These are phyloP conservation scores for Rhynchospora tenuis DNA, from an alignment of 176 grass and related monocot genomes.

Conservation along the genomic window DNA sequence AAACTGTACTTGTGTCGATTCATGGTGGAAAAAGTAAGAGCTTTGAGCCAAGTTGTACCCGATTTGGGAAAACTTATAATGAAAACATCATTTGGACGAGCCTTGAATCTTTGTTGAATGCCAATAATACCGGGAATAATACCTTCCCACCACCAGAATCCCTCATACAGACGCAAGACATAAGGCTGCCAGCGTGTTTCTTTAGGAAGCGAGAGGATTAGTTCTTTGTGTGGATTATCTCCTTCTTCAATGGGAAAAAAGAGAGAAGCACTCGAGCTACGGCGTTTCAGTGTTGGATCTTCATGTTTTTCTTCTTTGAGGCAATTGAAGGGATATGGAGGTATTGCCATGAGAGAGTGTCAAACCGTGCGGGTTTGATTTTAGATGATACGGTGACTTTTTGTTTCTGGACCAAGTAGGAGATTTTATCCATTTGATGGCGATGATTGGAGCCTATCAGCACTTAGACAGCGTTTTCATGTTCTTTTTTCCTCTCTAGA, in stretches of 20 bases:
- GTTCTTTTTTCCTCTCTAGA: neutral
- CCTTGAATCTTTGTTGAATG: neutral
- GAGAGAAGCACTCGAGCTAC: neutral
- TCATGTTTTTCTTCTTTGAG: neutral
- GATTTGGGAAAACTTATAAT: neutral
- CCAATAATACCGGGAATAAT: neutral
- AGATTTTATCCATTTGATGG: neutral
- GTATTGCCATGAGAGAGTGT: neutral
- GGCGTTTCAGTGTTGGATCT: neutral
- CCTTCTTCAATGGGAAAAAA: no score
- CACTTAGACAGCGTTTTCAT: neutral
- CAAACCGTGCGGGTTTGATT: neutral
- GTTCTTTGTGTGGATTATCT: neutral
- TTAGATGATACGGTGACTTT: neutral
- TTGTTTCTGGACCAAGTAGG: neutral
- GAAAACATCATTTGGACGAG: conserved; percentile 7
- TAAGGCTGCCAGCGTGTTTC: neutral
- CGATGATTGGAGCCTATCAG: no score
- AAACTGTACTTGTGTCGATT: neutral
- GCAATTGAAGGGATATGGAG: neutral
- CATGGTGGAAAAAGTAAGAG: neutral
- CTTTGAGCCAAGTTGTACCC: neutral
- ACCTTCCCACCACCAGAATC: neutral
- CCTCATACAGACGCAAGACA: neutral
- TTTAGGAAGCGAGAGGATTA: neutral